phyloP scores from a whole-genome alignment of 2,329 filamentous ascomycete species.

The Parasarocladium wereldwijsianum region DNA sequence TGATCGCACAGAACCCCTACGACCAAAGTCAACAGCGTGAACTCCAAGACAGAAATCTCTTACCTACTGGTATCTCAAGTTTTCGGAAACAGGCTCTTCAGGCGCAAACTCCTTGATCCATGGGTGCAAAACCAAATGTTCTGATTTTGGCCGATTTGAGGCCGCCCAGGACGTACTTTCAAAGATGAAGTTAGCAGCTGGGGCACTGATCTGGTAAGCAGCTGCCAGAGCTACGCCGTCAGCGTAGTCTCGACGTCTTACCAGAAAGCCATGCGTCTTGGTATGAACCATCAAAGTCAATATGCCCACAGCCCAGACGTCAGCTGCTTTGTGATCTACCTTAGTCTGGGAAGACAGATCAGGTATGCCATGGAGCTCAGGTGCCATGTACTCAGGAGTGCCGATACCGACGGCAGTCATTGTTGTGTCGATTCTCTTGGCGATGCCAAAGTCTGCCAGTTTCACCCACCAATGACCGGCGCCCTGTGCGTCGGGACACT shows the following conservation, averaged over 20 bases:
- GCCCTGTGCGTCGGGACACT: constrained; percentile 1
- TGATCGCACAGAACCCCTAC: too few relatives aligned
- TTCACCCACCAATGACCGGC: constrained; percentile 10
- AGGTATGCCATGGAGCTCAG: too few relatives aligned
- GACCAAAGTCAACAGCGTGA: too few relatives aligned
- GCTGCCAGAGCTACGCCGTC: background rate
- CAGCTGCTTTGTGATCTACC: background rate
- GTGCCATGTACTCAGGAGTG: constrained; percentile 9
- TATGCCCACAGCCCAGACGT: background rate
- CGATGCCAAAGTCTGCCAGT: constrained; percentile 10
- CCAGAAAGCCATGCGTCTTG: background rate
- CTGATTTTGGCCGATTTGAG: background rate
- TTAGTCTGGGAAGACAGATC: background rate
- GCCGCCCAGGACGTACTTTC: background rate
- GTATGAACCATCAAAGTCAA: background rate
- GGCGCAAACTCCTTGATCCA: background rate
- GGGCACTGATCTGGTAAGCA: too few relatives aligned
- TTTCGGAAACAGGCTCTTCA: background rate
- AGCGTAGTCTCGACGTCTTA: background rate
- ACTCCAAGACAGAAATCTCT: too few relatives aligned
- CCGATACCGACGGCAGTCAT: constrained; percentile 4
- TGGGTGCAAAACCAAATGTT: background rate
- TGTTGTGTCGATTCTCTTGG: constrained; percentile 4
- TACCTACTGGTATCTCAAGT: too few relatives aligned
- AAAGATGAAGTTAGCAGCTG: background rate